Evolutionary conservation across 345 rosid genomes (phyloP).

Genomic region (Viola odorata): DNA sequence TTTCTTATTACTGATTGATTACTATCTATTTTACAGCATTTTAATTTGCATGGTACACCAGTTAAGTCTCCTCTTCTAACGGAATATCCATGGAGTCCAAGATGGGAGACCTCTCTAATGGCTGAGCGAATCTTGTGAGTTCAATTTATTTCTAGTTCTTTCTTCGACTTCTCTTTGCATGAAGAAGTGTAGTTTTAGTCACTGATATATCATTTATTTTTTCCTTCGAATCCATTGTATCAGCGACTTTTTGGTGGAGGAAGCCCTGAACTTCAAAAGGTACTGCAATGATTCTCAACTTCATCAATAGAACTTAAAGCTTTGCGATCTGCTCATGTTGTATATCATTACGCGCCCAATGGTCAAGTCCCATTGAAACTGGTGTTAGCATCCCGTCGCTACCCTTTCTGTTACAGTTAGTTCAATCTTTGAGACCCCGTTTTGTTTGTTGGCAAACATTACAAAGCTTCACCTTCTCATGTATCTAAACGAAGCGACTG

Average conservation of each 20-base stretch:
- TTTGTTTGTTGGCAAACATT: neutral
- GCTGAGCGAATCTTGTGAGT: conserved; percentile 79
- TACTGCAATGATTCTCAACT: conserved; percentile 65
- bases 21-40: conserved; percentile 42
- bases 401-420: neutral
- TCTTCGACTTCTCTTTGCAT: neutral
- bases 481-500: too few species aligned
- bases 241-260: conserved; percentile 74
- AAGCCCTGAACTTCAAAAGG: conserved; percentile 68
- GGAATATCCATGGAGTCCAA: conserved; percentile 96
- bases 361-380: too few species aligned
- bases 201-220: neutral
- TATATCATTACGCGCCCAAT: too few species aligned
- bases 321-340: neutral
- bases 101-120: conserved; percentile 82
- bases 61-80: conserved; percentile 51
- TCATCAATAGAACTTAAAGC: conserved; percentile 33
- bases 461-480: neutral
- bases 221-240: neutral
- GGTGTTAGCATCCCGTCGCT: too few species aligned
- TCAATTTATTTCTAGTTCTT: neutral
- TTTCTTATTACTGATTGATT: too few species aligned
- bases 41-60: conserved; percentile 48
- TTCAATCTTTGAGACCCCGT: neutral
- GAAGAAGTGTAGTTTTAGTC: neutral